phyloP scores from a whole-genome alignment of 2,329 filamentous ascomycete genomes.

The Rosellinia necatrix region DNA sequence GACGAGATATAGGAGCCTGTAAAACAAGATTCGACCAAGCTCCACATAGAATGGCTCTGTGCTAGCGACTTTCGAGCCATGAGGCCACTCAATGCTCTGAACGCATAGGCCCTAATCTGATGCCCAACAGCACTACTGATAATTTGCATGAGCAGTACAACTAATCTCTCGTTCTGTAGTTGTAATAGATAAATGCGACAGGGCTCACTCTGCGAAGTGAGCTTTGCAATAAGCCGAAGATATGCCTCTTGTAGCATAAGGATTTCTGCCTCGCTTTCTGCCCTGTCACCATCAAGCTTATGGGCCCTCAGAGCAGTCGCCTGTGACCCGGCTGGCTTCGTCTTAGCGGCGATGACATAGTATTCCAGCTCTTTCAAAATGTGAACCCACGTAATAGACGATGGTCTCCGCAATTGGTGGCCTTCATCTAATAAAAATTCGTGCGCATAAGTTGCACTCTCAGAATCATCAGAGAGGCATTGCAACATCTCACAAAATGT shows the following conservation, averaged over 20 bases:
- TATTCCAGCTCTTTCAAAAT: slow-evolving; percentile 90
- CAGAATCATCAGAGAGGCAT: slow-evolving; percentile 80
- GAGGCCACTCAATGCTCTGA: slow-evolving; percentile 76
- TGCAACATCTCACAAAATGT: slow-evolving; percentile 97
- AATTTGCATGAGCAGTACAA: slow-evolving; percentile 76
- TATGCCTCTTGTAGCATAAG: slow-evolving; percentile 98
- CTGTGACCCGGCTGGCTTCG: slow-evolving; percentile 66
- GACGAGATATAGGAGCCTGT: slow-evolving; percentile 57
- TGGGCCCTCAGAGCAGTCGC: slow-evolving; percentile 59
- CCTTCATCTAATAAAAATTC: slow-evolving; percentile 89
- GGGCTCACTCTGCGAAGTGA: slow-evolving; percentile 73
- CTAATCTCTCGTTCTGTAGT: slow-evolving; percentile 67
- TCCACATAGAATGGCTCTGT: slow-evolving; percentile 78
- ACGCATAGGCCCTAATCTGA: slow-evolving; percentile 81
- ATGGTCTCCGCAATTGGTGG: slow-evolving; percentile 74
- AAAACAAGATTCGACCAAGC: slow-evolving; percentile 78
- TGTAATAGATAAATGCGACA: slow-evolving; percentile 77
- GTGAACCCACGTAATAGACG: slow-evolving; percentile 88
- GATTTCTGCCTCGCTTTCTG: slow-evolving; percentile 86
- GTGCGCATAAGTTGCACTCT: slow-evolving; percentile 84
- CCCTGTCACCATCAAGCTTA: slow-evolving; percentile 67
- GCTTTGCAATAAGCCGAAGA: slow-evolving; percentile 81
- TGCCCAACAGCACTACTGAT: slow-evolving; percentile 77
- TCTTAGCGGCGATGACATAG: slow-evolving; percentile 78
- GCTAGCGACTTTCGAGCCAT: slow-evolving; percentile 72